A percentile compares a stretch with the other conserved stretches of the same genome.
phyloP scores from a whole-genome alignment of 768 basidiomycete species.

The Xerocomellus dryophilus region DNA sequence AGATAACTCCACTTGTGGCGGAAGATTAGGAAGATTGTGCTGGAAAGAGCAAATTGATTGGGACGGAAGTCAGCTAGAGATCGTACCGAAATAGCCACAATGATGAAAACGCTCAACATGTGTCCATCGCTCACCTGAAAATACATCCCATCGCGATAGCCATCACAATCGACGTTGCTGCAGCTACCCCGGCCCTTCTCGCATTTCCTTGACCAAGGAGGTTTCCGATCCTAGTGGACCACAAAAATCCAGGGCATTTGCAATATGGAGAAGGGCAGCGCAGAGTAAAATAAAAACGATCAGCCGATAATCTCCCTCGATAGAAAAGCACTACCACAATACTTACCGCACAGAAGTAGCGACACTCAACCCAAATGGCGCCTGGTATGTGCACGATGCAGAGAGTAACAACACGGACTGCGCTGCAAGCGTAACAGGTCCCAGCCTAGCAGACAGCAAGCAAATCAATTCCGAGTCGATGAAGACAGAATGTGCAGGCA shows the following conservation, averaged over 20 bases:
- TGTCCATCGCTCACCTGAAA: conserved; percentile 47
- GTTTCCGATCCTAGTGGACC: conserved; percentile 68
- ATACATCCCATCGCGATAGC: conserved; percentile 61
- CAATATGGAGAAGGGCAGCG: neutral
- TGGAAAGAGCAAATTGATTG: conserved; percentile 20
- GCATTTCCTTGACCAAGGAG: conserved; percentile 79
- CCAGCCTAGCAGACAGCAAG: conserved; percentile 49
- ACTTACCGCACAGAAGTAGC: conserved; percentile 81
- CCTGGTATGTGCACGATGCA: conserved; percentile 74
- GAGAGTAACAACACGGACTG: conserved; percentile 85
- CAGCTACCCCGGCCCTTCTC: conserved; percentile 65
- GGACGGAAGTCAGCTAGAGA: neutral
- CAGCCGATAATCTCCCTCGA: neutral
- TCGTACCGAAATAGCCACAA: neutral
- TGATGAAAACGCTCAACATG: neutral
- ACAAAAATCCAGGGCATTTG: neutral
- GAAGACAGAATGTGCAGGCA: neutral
- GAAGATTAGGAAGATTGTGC: conserved; percentile 56
- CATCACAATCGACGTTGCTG: conserved; percentile 62
- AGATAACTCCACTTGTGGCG: conserved; percentile 66
- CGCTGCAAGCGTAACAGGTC: conserved; percentile 77
- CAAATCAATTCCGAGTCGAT: neutral
- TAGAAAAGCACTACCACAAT: neutral
- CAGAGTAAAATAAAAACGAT: neutral
- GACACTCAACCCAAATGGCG: conserved; percentile 77